Base-by-base conservation (phyloP, 208 protist genomes). In the Phytomonas francai region DNA sequence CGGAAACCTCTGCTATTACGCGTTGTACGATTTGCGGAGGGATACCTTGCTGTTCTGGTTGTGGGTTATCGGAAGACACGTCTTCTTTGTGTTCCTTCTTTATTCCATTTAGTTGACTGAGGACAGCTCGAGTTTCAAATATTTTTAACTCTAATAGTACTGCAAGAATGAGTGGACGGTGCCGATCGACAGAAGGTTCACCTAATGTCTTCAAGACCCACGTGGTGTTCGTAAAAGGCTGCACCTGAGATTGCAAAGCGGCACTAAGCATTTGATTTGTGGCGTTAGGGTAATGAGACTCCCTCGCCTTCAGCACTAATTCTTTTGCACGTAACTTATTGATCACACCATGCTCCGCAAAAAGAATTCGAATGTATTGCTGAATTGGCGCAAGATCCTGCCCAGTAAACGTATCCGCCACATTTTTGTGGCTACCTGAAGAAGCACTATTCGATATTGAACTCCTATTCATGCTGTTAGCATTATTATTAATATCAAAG, bases 271-370 rank as follows among this genome's bases (percentile, higher is more conserved):
- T 93, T 59, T 76, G 69, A 51, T 89, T 89, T 8, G 86, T 88
- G 0, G 88, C 86, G 14, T 77, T 67, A 0, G 88, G 87, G 71
- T 85, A 96, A 30, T 88, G 78, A 7, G 70, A 67, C 39, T 86
- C 77, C 27, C 82, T 77, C 29, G 65, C 86, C 12, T 77, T 77
- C 62, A 93, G 74, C 11, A 96, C 81, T 31, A 93, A 42, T 59
- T 92, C 81, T 71, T 96, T 96, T 28, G 85, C 84, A 3, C 84
- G 81, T 65, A 84, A 68, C 63, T 94, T 94, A 65, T 92, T 92
- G 30, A 96, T 54, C 27, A 96, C 91, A 34, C 88, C 88, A 61
- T 93, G 77, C 66, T 93, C 84, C 5, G 76, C 61, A 72, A 96
- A 96, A 1, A 96, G 61, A 63, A 72, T 66, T 11, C 79, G 82